phyloP scores from a whole-genome alignment of 768 basidiomycete species.

The Fomitopsis serialis region DNA sequence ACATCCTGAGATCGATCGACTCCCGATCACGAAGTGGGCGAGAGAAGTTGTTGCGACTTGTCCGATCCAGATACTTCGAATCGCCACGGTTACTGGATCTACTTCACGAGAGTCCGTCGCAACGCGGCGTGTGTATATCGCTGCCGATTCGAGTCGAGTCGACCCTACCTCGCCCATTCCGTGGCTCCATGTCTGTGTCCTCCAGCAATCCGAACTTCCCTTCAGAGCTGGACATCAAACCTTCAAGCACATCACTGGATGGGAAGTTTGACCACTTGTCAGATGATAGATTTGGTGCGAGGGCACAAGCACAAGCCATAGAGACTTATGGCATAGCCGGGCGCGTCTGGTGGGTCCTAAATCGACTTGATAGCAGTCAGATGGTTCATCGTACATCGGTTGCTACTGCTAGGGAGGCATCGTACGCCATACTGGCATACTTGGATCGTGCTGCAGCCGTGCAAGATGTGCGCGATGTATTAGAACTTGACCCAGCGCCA shows the following conservation, averaged over 20 bases:
- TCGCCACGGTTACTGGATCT: no score
- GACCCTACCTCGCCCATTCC: no score
- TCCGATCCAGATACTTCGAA: no score
- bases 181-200: no score
- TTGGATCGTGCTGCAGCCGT: constrained; percentile 8
- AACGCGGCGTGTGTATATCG: no score
- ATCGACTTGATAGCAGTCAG: neutral
- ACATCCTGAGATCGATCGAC: no score
- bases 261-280: neutral
- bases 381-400: neutral
- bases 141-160: no score
- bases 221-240: constrained; percentile 34
- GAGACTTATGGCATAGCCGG: constrained; percentile 77
- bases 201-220: constrained; percentile 40
- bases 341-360: constrained; percentile 62
- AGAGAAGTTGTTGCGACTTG: no score
- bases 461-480: neutral
- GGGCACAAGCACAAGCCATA: constrained; percentile 55
- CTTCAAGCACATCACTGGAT: constrained; percentile 21
- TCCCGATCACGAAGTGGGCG: no score
- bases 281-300: constrained; percentile 23
- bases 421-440: constrained; percentile 18
- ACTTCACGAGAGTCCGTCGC: no score
- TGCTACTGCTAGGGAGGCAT: constrained; percentile 21
- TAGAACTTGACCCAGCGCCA: constrained; percentile 36